Conservation (phyloP, 1,284 basidiomycete species). For the Ustilago vetiveriae region DNA sequence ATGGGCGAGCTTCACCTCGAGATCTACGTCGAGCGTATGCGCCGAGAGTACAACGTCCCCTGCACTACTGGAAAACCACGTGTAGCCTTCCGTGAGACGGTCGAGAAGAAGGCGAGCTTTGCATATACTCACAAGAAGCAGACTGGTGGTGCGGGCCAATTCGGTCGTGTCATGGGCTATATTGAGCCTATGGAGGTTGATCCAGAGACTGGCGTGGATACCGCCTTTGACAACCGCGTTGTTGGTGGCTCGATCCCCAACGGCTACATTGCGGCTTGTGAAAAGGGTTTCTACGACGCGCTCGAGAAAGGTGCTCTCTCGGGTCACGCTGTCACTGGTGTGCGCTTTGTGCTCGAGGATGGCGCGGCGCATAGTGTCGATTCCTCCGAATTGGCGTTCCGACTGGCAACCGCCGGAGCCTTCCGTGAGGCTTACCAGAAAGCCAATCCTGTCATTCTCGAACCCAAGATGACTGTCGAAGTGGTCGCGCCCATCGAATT, state of each 20-base stretch:
- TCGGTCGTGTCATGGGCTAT: conserved; percentile 85
- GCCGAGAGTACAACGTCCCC: conserved; percentile 93
- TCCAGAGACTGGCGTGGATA: conserved; percentile 83
- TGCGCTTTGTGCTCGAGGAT: conserved; percentile 88
- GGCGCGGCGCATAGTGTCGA: conserved; percentile 94
- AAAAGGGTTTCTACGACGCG: conserved; percentile 97
- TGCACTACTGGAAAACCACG: conserved; percentile 95
- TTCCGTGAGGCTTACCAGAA: conserved; percentile 89
- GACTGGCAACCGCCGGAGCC: conserved; percentile 86
- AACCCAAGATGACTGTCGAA: conserved; percentile 98
- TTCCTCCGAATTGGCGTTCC: conserved; percentile 95
- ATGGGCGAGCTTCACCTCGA: conserved; percentile 99
- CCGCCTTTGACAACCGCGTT: conserved; percentile 85
- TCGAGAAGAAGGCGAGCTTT: conserved; percentile 83
- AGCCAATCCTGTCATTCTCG: conserved; percentile 83
- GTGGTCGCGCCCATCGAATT: conserved; percentile 96
- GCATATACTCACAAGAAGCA: conserved; percentile 98
- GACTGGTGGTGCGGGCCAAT: conserved; percentile 96
- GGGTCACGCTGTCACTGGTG: conserved; percentile 87
- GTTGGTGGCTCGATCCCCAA: conserved; percentile 92
- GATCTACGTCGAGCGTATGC: conserved; percentile 99
- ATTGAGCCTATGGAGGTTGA: conserved; percentile 90
- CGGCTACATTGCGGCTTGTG: conserved; percentile 91
- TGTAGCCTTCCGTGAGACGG: conserved; percentile 96
- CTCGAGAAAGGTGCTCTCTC: conserved; percentile 89